Evolutionary conservation across 768 basidiomycete species (phyloP), one percentile per base, ranked within the genome.

Genomic region (Roridomyces roridus): DNA sequence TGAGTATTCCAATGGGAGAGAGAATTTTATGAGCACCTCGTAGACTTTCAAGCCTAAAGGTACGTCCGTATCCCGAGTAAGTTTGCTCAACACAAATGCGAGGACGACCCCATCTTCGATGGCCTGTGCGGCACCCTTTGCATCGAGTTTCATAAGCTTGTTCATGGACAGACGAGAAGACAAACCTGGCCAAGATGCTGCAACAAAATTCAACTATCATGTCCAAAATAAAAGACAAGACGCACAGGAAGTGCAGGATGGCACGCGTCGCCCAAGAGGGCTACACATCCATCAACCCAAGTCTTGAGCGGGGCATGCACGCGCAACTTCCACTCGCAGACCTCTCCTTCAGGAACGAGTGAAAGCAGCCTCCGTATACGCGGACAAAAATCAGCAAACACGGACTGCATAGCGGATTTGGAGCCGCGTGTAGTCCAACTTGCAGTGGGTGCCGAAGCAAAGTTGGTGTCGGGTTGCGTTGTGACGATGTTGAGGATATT

Each of bases 281-380:
- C 72, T 9, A 72, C 57, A 29, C 67, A 60, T 3, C 67, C 65
- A 17, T 69, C 67, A 17, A 80, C 65, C 78, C 77, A 80, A 9
- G 67, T 70, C 29, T 65, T 65, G 10, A 77, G 65, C 10, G 73
- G 75, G 25, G 65, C 59, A 59, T 78, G 77, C 9, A 77, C 65
- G 26, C 72, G 59, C 21, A 79, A 63, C 60, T 75, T 75, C 77
- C 77, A 75, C 47, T 78, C 78, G 34, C 67, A 68, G n/a, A 77
- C 72, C 29, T 75, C 70, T 23, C 66, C 68, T 35, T 67, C 69
- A 2, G 70, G 66, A 0, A 74, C 75, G 26, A 77, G 68, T 15
- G 59, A 55, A 26, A 77, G 64, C 54, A 77, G 66, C 37, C 72
- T 69, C 48, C 68, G 67, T 2, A 77, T 69, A 1, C 66, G 53